These are phyloP conservation scores for Panicum hallii DNA, from an alignment of 202 grass and related monocot genomes.

Conservation along the genomic window DNA sequence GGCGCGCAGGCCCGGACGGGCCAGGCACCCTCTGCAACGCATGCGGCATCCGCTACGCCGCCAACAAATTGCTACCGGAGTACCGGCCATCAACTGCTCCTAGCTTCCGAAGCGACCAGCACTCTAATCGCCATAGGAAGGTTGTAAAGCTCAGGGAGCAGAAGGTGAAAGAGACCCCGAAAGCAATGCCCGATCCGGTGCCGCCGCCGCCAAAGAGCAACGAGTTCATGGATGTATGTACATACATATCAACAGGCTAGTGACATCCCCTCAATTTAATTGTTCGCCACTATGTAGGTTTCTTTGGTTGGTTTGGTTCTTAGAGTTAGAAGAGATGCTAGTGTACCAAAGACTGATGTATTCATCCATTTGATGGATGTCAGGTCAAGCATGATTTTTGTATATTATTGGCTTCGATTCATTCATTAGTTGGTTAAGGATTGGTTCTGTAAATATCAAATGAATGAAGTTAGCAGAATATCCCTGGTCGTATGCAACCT, in stretches of 20 bases:
- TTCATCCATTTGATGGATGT: not conserved
- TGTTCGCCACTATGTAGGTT: not conserved
- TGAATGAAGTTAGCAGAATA: not conserved
- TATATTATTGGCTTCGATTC: not conserved
- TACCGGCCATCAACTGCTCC: conserved; percentile 68
- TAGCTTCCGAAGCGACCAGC: conserved; percentile 29
- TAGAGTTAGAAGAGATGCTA: not conserved
- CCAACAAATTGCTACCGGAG: conserved; percentile 46
- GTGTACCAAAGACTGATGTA: conserved; percentile 16
- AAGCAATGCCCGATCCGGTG: not conserved
- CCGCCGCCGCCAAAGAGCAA: not conserved
- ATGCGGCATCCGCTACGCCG: conserved; percentile 62
- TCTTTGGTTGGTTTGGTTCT: not conserved
- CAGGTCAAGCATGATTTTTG: conserved; percentile 8
- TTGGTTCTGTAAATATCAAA: conserved; percentile 5
- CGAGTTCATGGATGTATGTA: conserved; percentile 32
- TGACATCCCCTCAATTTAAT: conserved; percentile 1
- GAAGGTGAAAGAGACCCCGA: not conserved
- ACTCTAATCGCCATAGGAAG: conserved; percentile 72
- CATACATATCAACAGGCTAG: conserved; percentile 32
- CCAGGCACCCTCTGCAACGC: conserved; percentile 79
- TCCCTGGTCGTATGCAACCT: not conserved
- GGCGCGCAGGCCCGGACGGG: conserved; percentile 59
- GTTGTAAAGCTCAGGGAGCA: conserved; percentile 44
- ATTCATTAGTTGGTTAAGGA: not conserved